Evolutionary conservation across 169 alveolate genomes (phyloP).

Genomic region (Plasmodium gaboni): DNA sequence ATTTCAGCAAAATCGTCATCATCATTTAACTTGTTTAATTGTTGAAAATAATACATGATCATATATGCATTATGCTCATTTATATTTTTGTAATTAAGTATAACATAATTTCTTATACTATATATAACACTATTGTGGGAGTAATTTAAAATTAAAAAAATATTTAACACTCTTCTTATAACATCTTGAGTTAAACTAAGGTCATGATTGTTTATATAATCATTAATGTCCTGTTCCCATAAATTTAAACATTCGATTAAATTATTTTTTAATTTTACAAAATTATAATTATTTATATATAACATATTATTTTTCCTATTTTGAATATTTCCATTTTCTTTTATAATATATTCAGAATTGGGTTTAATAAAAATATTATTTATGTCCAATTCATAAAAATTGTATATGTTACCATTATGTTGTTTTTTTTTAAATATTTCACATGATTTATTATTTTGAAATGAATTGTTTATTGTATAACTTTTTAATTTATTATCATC

Average conservation of each 20-base stretch:
- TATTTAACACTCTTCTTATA: constrained; percentile 42
- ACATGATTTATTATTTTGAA: too few species aligned
- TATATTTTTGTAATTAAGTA: constrained; percentile 62
- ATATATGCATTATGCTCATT: constrained; percentile 69
- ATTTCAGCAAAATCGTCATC: constrained; percentile 69
- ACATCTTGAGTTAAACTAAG: constrained; percentile 49
- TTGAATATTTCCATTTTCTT: constrained; percentile 3
- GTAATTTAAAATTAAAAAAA: constrained; percentile 40
- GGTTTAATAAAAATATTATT: constrained; percentile 48
- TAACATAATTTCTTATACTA: constrained; percentile 35
- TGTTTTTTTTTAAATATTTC: background rate
- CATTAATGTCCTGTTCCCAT: constrained; percentile 60
- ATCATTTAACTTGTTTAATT: constrained; percentile 32
- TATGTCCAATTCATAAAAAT: constrained; percentile 41
- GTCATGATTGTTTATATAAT: constrained; percentile 52
- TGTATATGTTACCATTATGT: constrained; percentile 5
- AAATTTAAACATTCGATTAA: constrained; percentile 20
- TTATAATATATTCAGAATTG: constrained; percentile 5
- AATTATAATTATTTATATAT: constrained; percentile 10
- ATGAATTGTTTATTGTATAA: too few species aligned
- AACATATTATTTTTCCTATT: constrained; percentile 2
- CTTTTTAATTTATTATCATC: too few species aligned
- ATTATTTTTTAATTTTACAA: constrained; percentile 21
- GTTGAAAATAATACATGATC: constrained; percentile 59
- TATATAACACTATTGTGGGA: constrained; percentile 21